Evolutionary conservation across 139 green algal species (phyloP), one percentile per base, ranked within the genome.

Genomic region (Ettlia oleoabundans): DNA sequence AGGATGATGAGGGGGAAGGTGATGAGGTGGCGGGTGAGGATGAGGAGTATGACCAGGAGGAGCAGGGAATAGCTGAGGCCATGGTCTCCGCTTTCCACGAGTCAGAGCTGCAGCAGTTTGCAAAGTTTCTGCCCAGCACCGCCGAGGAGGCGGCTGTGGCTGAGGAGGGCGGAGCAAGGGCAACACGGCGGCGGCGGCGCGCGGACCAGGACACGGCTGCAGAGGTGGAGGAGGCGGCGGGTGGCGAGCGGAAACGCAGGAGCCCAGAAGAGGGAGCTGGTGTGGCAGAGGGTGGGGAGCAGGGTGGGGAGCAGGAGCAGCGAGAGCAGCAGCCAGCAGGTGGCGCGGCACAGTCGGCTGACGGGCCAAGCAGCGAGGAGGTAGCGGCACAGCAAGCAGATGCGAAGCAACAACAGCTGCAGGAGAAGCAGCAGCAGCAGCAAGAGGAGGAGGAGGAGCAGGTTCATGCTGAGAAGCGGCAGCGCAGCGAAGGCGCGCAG

Each of bases 61-160:
- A 86, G 65, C 80, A 76, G 69, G 84, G 51, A 13, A 84, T 86
- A 72, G 80, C 80, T 4, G 79, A 28, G 1, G 80, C 61, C 9
- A 83, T 78, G 52, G 38, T 35, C 37, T 33, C 30, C 4, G 71
- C 33, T 26, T 47, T 75, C 52, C 68, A 67, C 55, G 70, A 76
- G 10, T 76, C 52, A 30, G 41, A 80, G 13, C 68, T 78, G 74
- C 73, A 51, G 40, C 72, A 37, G 30, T 79, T 75, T 69, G 52
- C 66, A 1, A 35, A 37, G 24, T 83, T 76, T 38, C 82, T 74
- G 40, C 58, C 75, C 33, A 40, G 28, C 42, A 28, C 24, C 2
- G 62, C 64, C 1, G 47, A 69, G 62, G 52, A 76, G 69, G 47
- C 4, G 72, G 61, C 64, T 24, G 53, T 37, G 32, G 58, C 42